Base-by-base conservation (phyloP, 495 filamentous ascomycete genomes). In the Penicillium fimorum region DNA sequence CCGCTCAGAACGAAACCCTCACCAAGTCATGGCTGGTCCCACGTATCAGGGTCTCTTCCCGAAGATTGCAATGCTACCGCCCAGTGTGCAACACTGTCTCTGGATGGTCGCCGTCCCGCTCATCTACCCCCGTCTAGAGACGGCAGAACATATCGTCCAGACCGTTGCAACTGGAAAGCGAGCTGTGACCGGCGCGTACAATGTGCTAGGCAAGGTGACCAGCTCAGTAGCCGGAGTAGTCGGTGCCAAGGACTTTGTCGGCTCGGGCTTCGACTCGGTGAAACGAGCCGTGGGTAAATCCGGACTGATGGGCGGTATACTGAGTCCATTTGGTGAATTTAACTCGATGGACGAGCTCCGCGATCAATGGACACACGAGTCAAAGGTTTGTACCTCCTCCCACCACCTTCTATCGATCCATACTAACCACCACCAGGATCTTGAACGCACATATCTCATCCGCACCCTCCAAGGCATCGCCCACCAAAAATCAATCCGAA, bases 1-100 rank as follows among this genome's bases (percentile, higher is more conserved):
- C 59, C 87, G 94, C 41, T 94, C 90, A 2, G 94, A 98, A 70
- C 79, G 94, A 15, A 96, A 89, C 55, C 90, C 87, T 29, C 84
- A 87, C 56, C 92, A 96, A 60, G 93, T 98, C 44, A 86, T 98
- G 79, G 94, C 93, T 4, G 94, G 94, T 7, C 91, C 94, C 44
- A 97, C 94, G 4, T 98, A 97, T 66, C 94, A 98, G 69, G 94
- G 94, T 35, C 74, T 98, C 6, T 97, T 98, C 75, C 94, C 94
- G 27, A 97, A 96, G 66, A 82, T 98, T 7, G 95, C 92, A 8
- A 87, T 88, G 66, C 76, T 98, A n/a, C 94, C 94, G 2, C 86
- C 89, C 0, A 89, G 86, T 56, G 92, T 97, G 5, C 94, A 98
- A 69, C 94, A 98, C 67, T 96, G 91, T 66, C 85, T 98, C 46